phyloP scores from a whole-genome alignment of 2,329 filamentous ascomycete genomes.

The Leptographium radiaticola region DNA sequence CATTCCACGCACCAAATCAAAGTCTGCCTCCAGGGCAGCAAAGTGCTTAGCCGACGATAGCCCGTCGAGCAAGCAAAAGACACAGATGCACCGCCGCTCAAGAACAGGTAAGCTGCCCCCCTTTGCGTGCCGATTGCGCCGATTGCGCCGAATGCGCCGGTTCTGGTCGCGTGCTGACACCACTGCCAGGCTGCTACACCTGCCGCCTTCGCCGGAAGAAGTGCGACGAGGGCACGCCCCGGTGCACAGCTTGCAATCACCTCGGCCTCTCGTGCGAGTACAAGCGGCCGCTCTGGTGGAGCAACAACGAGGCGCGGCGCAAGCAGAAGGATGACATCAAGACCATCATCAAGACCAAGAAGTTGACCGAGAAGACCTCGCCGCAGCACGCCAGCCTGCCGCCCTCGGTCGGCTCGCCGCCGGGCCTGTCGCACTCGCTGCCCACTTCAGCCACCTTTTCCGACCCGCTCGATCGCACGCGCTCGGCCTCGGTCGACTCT shows the following conservation, averaged over 20 bases:
- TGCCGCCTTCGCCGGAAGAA: constrained; percentile 56
- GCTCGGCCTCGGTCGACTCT: constrained; percentile 69
- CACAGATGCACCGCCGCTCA: constrained; percentile 87
- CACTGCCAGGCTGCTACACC: constrained; percentile 49
- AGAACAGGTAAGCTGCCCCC: constrained; percentile 57
- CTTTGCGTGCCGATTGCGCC: too few relatives aligned
- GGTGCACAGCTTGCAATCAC: constrained; percentile 54
- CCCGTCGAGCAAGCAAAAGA: constrained; percentile 42
- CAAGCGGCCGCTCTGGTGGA: constrained; percentile 95
- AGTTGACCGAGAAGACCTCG: constrained; percentile 75
- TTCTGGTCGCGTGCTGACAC: not conserved
- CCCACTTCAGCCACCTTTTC: constrained; percentile 71
- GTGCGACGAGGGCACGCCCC: constrained; percentile 51
- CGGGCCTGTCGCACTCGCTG: constrained; percentile 67
- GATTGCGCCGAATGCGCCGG: not conserved
- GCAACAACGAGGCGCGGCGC: constrained; percentile 74
- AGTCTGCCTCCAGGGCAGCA: constrained; percentile 25
- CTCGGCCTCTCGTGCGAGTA: constrained; percentile 88
- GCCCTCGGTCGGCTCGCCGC: constrained; percentile 48
- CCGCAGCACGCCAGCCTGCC: not conserved
- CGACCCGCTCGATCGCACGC: constrained; percentile 57
- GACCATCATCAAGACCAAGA: constrained; percentile 93
- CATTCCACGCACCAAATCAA: constrained; percentile 46
- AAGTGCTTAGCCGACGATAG: constrained; percentile 27
- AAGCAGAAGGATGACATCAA: constrained; percentile 93